phyloP scores from a whole-genome alignment of 164 flowering plant species.

The Liriodendron chinense region DNA sequence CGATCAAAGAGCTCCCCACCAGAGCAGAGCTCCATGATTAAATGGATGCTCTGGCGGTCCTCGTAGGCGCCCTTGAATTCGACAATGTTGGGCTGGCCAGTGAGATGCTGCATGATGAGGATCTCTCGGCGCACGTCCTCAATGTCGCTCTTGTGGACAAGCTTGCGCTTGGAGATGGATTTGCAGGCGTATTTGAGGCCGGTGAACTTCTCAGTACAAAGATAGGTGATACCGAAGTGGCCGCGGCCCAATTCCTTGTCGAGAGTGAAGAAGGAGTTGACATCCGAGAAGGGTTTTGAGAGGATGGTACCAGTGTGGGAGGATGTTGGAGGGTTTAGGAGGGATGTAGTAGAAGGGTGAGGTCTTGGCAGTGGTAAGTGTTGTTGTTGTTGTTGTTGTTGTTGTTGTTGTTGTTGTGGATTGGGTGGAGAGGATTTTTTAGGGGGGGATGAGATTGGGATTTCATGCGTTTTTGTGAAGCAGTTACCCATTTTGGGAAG shows the following conservation, averaged over 20 bases:
- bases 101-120: slow-evolving; percentile 56
- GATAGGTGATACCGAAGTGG: slow-evolving; percentile 70
- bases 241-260: slow-evolving; percentile 73
- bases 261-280: slow-evolving; percentile 40
- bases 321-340: neutral
- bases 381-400: slow-evolving; percentile 1
- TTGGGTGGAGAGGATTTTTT: neutral
- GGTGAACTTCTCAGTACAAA: slow-evolving; percentile 57
- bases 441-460: slow-evolving; percentile 52
- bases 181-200: slow-evolving; percentile 71
- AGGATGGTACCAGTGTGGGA: slow-evolving; percentile 27
- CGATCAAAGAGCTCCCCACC: slow-evolving; percentile 93
- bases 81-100: slow-evolving; percentile 86
- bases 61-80: slow-evolving; percentile 82
- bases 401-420: neutral
- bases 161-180: slow-evolving; percentile 65
- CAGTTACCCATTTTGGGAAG: slow-evolving; percentile 44
- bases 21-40: slow-evolving; percentile 87
- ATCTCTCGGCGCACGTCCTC: slow-evolving; percentile 74
- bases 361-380: slow-evolving; percentile 12
- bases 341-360: slow-evolving; percentile 5
- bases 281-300: slow-evolving; percentile 42
- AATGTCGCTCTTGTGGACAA: slow-evolving; percentile 38
- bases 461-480: slow-evolving; percentile 35
- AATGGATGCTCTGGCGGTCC: slow-evolving; percentile 51